Evolutionary conservation across 2,329 filamentous ascomycete species (phyloP).

Genomic region (Trichophyton mentagrophytes): DNA sequence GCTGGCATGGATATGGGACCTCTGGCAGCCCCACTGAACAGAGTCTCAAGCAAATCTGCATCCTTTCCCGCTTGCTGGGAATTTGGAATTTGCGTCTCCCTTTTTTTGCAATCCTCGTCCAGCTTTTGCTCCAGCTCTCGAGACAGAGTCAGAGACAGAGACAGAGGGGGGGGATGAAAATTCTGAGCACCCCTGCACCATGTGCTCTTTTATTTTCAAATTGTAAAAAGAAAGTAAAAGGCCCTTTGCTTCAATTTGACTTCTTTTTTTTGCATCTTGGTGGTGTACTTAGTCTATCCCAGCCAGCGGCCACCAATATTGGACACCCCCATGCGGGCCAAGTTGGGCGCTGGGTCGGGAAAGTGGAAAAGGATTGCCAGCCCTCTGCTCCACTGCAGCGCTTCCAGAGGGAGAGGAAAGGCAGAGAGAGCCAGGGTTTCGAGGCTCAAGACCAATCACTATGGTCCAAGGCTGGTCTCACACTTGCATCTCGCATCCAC

Average conservation of each 20-base stretch:
- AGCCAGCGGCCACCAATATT: not conserved
- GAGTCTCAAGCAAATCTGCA: not conserved
- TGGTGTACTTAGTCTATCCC: not conserved
- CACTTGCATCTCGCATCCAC: constrained; percentile 1
- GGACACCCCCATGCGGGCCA: not conserved
- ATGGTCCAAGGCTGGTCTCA: constrained; percentile 5
- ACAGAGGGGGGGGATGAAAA: not conserved
- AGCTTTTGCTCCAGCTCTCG: not conserved
- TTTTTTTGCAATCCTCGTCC: not conserved
- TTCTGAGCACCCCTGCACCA: not conserved
- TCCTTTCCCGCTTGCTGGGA: not conserved
- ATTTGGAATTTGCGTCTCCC: not conserved
- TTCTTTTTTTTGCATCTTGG: not conserved
- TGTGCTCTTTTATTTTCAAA: not conserved
- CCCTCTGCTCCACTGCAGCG: not conserved
- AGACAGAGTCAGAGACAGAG: not conserved
- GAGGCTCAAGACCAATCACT: constrained; percentile 1
- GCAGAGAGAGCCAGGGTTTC: not conserved
- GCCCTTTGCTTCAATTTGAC: not conserved
- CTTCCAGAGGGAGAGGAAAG: not conserved
- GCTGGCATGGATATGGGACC: not conserved
- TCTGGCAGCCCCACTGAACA: not conserved
- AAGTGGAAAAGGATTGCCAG: constrained; percentile 3
- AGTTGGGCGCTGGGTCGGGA: not conserved
- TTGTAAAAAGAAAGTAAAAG: not conserved